phyloP scores from a whole-genome alignment of 495 filamentous ascomycete genomes.

The Penicillium chermesinum region DNA sequence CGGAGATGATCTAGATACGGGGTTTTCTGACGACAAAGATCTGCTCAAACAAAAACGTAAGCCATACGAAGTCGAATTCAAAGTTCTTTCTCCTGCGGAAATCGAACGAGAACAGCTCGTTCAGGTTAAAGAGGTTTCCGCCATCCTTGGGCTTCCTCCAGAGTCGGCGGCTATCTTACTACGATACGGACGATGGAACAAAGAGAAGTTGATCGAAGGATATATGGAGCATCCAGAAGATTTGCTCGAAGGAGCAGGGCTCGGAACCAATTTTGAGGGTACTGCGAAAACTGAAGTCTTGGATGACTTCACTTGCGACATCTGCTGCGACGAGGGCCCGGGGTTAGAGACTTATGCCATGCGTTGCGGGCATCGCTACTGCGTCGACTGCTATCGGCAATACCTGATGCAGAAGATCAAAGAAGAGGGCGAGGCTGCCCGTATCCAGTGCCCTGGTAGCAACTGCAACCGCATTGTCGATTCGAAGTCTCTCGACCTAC shows the following conservation, averaged over 20 bases:
- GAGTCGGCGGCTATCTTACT: constrained; percentile 86
- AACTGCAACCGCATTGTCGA: constrained; percentile 88
- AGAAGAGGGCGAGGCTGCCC: constrained; percentile 88
- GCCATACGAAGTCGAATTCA: constrained; percentile 80
- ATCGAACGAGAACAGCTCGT: constrained; percentile 78
- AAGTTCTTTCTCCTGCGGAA: constrained; percentile 69
- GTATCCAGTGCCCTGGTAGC: constrained; percentile 88
- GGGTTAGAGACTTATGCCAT: constrained; percentile 87
- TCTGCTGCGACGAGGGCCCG: constrained; percentile 86
- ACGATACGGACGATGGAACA: constrained; percentile 88
- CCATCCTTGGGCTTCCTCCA: constrained; percentile 77
- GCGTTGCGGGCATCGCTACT: constrained; percentile 95
- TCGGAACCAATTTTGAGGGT: constrained; percentile 60
- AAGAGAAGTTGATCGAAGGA: constrained; percentile 85
- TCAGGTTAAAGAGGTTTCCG: constrained; percentile 81
- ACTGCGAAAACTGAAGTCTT: constrained; percentile 64
- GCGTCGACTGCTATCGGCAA: constrained; percentile 85
- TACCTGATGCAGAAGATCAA: constrained; percentile 89
- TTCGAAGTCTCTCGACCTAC: constrained; percentile 75
- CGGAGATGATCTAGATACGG: constrained; percentile 72
- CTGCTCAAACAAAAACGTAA: constrained; percentile 60
- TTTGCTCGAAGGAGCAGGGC: constrained; percentile 79
- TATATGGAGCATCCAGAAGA: constrained; percentile 82
- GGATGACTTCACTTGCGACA: constrained; percentile 81
- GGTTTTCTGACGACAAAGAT: constrained; percentile 74